phyloP scores from a whole-genome alignment of 2,329 filamentous ascomycete species.

The Colletotrichum somersetense region DNA sequence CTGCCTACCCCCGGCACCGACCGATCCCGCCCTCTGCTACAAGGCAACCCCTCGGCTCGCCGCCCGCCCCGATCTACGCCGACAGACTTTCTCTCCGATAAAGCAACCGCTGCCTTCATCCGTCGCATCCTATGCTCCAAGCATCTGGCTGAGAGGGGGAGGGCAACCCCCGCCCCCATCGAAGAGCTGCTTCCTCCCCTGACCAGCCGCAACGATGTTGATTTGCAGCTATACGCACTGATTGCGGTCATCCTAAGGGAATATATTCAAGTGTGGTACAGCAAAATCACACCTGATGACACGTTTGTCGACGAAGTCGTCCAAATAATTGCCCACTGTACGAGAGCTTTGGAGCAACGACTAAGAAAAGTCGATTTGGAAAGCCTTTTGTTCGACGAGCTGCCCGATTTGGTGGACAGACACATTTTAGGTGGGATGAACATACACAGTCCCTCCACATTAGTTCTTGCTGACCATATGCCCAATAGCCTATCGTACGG shows the following conservation, averaged over 20 bases:
- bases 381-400: conserved; percentile 85
- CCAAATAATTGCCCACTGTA: conserved; percentile 92
- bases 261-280: conserved; percentile 94
- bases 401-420: conserved; percentile 83
- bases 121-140: conserved; percentile 87
- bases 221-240: conserved; percentile 92
- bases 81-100: conserved; percentile 75
- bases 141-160: conserved; percentile 69
- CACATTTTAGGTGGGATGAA: conserved; percentile 78
- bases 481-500: conserved; percentile 73
- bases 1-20: conserved; percentile 42
- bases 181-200: conserved; percentile 89
- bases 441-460: background rate
- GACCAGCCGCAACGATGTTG: conserved; percentile 93
- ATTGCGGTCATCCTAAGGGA: conserved; percentile 91
- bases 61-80: conserved; percentile 51
- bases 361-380: conserved; percentile 86
- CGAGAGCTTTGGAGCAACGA: conserved; percentile 87
- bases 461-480: conserved; percentile 6
- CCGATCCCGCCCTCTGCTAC: conserved; percentile 45
- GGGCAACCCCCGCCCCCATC: conserved; percentile 69
- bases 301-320: conserved; percentile 89
- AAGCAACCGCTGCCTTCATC: conserved; percentile 83
- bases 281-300: conserved; percentile 90
- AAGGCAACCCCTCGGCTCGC: conserved; percentile 42